Base-by-base conservation (phyloP, 1,284 basidiomycete genomes). In the Calocybe gambosa region DNA sequence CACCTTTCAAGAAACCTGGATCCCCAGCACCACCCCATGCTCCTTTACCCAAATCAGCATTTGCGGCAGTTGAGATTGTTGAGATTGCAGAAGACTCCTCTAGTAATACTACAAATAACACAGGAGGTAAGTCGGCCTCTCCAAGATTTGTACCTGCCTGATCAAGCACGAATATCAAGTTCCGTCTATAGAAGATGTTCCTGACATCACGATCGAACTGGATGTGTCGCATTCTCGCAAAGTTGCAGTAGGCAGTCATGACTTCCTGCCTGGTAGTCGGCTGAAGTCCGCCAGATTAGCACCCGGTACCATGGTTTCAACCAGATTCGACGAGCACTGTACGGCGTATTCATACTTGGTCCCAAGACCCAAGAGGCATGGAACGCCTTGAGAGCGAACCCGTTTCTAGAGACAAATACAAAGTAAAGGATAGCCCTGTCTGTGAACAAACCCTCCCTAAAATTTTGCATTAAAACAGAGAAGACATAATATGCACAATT, bases 211-310 rank as follows among this genome's bases (percentile, higher is more conserved):
- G 13, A 57, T 79, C 15, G 67, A 75, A 28, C 65, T 83, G 9
- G 79, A 82, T 31, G 70, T 65, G n/a, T 65, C 70, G 1, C 77
- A 70, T 54, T 86, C 84, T 5, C 68, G 68, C 43, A 87, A 86
- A 62, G 68, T 84, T 12, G 70, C 75, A 0, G 82, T 85, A 35
- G 38, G 5, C 25, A 26, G 9, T 26, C 25, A 5, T 26, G 25
- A 26, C 9, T 26, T 9, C 9, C 25, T 26, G 5, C 9, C 25
- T 26, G 25, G 25, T 5, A 26, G 5, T 5, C 25, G 25, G 25
- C 5, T 9, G 25, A 5, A 5, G 25, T 26, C 25, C 41, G 9
- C 26, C 28, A 59, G 58, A 37, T 42, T 10, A 37, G 46, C 39
- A n/a, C 39, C 3, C 61, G 66, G n/a, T 45, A 54, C 39, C 43